Percentiles rank a stretch among this genome's conserved stretches.
Evolutionary conservation across 768 basidiomycete genomes (phyloP).

Genomic region (Gymnopilus junonius): DNA sequence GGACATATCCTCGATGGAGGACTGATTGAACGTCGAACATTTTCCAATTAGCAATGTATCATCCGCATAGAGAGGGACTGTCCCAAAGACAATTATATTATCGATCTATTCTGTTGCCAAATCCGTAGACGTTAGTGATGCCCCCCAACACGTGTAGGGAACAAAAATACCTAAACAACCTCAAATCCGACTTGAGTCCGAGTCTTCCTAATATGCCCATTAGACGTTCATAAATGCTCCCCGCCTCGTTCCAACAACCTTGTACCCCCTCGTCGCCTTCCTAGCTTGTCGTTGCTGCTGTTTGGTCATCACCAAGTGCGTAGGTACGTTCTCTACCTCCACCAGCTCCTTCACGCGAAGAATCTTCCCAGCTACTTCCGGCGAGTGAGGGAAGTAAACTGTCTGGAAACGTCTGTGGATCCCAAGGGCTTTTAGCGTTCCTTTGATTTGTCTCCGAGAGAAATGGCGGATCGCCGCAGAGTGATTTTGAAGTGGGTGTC

Average conservation of each 20-base stretch:
- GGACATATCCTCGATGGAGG: too few relatives aligned
- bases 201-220: not conserved
- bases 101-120: not conserved
- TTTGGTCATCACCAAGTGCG: conserved; percentile 67
- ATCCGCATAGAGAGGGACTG: not conserved
- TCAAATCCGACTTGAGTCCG: not conserved
- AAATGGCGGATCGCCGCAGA: conserved; percentile 84
- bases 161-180: not conserved
- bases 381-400: conserved; percentile 77
- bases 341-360: conserved; percentile 89
- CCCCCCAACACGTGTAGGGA: not conserved
- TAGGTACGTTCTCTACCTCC: conserved; percentile 83
- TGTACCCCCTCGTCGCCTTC: conserved; percentile 70
- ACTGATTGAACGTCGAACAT: not conserved
- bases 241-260: conserved; percentile 48
- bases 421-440: conserved; percentile 82
- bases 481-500: conserved; percentile 90
- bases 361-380: conserved; percentile 84
- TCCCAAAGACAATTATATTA: not conserved
- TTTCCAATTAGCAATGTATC: not conserved
- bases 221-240: conserved; percentile 37
- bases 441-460: conserved; percentile 74
- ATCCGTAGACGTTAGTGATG: not conserved
- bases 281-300: conserved; percentile 69
- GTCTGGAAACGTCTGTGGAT: conserved; percentile 84